Evolutionary conservation across 352 stramenopile genomes (phyloP), one percentile per base, ranked within the genome.

Genomic region (Pythium monospermum): DNA sequence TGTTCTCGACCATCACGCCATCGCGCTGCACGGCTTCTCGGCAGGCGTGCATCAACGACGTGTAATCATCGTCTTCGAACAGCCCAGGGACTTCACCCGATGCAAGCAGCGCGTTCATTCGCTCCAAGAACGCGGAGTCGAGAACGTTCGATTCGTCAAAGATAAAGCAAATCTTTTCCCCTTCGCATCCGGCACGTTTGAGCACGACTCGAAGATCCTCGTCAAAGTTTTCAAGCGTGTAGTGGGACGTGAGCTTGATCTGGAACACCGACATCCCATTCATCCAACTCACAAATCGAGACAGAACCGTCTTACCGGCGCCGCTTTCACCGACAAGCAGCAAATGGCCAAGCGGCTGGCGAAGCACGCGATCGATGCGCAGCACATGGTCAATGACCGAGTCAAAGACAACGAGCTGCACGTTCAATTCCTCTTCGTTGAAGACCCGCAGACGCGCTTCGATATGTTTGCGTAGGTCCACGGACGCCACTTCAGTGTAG

Each of bases 281-380:
- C 96, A 99, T 99, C 98, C 98, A 99, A 37, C 95, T 98, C 40
- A 99, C 97, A 69, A 99, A 99, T 36, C 97, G 96, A 19, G 94
- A 98, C 3, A 99, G 71, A 28, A 99, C 96, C 23, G 97, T 99
- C 72, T 99, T 99, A 45, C 98, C 98, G 12, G 96, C 95, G 21
- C 97, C 98, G 39, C 90, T 98, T 69, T 99, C 97, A 48, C 98
- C 98, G 27, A 99, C 97, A 22, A 99, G 71, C 13, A 99, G 73
- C 49, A 99, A 69, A 64, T 99, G 98, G 0, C 98, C 97, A 73
- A 99, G 95, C 6, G 97, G 96, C 64, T 99, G 97, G 26, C 96
- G 83, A 39, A 99, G 77, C 13, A 99, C 97, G 18, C 97, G 85
- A 67, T 99, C 91, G 55, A 99, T 98, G 44, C 98, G 83, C 36